A percentile compares a stretch with the other conserved stretches of the same genome.
phyloP scores from a whole-genome alignment of 2,329 filamentous ascomycete species.

The Fusarium brachygibbosum region DNA sequence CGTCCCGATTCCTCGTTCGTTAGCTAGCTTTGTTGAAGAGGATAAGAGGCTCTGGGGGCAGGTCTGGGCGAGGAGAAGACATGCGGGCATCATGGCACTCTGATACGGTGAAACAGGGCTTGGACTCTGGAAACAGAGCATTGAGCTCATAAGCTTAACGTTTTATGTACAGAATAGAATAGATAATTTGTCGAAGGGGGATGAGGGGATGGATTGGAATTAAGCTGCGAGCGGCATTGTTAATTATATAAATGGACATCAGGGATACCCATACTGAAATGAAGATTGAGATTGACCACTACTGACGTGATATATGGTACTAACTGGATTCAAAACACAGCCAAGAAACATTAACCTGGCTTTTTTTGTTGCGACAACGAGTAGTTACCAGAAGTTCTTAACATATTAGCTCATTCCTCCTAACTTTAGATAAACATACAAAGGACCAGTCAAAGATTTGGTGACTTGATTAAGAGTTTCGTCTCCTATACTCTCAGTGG shows the following conservation, averaged over 20 bases:
- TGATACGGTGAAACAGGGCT: not conserved
- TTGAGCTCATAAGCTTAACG: not conserved
- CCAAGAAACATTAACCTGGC: not conserved
- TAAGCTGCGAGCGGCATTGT: slow-evolving; percentile 37
- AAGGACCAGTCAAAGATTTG: not conserved
- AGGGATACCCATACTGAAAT: slow-evolving; percentile 38
- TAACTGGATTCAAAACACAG: too few species aligned
- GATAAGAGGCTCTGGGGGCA: not conserved
- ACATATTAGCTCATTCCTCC: not conserved
- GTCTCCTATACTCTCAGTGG: not conserved
- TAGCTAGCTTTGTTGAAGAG: slow-evolving; percentile 8
- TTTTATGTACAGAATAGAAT: slow-evolving; percentile 43
- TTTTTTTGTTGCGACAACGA: not conserved
- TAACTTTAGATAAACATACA: not conserved
- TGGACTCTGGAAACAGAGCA: not conserved
- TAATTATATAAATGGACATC: slow-evolving; percentile 38
- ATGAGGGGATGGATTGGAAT: slow-evolving; percentile 16
- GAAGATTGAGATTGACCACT: slow-evolving; percentile 20
- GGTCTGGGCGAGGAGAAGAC: slow-evolving; percentile 1
- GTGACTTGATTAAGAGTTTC: not conserved
- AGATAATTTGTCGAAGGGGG: slow-evolving; percentile 18
- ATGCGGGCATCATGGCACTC: not conserved
- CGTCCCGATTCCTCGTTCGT: slow-evolving; percentile 9
- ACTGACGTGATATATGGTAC: not conserved
- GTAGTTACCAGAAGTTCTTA: not conserved